Percentiles rank a stretch among this genome's conserved stretches.
Conservation (phyloP, 805 yeast species). For the Yarrowia hollandica region DNA sequence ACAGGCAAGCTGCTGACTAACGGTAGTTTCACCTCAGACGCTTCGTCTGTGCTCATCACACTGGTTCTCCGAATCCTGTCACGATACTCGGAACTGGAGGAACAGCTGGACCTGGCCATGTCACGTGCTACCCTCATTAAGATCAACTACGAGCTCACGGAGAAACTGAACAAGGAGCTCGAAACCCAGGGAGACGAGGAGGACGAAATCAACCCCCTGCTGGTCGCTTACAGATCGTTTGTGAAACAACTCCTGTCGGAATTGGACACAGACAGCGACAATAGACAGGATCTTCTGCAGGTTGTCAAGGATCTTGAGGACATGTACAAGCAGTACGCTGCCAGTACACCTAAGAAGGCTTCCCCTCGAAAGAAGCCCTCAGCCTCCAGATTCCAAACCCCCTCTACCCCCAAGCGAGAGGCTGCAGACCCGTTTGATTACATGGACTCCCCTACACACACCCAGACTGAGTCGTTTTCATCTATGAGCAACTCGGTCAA, state of each 20-base stretch:
- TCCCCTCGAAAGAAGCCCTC: constrained; percentile 14
- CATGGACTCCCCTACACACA: constrained; percentile 18
- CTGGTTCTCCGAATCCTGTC: constrained; percentile 39
- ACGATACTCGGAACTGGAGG: constrained; percentile 36
- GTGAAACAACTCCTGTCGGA: constrained; percentile 34
- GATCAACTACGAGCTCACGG: constrained; percentile 39
- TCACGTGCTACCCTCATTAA: constrained; percentile 39
- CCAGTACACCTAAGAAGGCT: constrained; percentile 5
- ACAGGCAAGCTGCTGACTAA: constrained; percentile 33
- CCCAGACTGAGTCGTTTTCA: constrained; percentile 28
- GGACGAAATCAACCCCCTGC: constrained; percentile 31
- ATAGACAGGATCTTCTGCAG: constrained; percentile 33
- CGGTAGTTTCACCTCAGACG: constrained; percentile 34
- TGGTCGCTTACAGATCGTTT: constrained; percentile 34
- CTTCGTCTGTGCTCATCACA: constrained; percentile 38
- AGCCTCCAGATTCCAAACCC: constrained; percentile 1
- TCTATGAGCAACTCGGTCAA: constrained; percentile 28
- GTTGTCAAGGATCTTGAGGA: constrained; percentile 34
- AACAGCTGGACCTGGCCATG: constrained; percentile 38
- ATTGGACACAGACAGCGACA: constrained; percentile 32
- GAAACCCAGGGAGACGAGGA: constrained; percentile 1
- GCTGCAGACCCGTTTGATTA: constrained; percentile 16
- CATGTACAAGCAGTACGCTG: constrained; percentile 32
- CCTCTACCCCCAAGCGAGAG: constrained; percentile 11
- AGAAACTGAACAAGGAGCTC: constrained; percentile 20